Evolutionary conservation across 2,329 filamentous ascomycete genomes (phyloP).

Genomic region (Aspergillus texensis): DNA sequence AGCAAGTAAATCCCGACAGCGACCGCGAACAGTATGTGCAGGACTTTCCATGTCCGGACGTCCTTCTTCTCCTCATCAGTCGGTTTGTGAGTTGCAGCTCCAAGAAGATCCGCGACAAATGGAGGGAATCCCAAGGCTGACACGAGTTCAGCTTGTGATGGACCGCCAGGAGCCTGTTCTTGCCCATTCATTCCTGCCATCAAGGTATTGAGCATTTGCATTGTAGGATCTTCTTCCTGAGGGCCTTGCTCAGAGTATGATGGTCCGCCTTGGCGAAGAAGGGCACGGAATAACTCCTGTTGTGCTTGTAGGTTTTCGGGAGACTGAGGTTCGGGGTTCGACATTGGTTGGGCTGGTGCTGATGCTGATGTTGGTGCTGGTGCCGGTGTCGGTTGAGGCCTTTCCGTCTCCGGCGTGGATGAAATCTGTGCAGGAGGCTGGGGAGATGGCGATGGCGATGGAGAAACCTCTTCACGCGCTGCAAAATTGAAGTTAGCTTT

Average conservation of each 20-base stretch:
- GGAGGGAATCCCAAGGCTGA: slow-evolving; percentile 49
- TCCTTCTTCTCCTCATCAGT: slow-evolving; percentile 40
- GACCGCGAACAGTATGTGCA: slow-evolving; percentile 63
- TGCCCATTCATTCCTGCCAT: slow-evolving; percentile 34
- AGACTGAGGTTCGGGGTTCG: slow-evolving; percentile 27
- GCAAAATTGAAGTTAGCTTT: slow-evolving; percentile 4
- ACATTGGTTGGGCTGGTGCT: slow-evolving; percentile 9
- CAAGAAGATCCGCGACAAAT: slow-evolving; percentile 43
- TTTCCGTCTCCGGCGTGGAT: slow-evolving; percentile 7
- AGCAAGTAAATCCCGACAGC: slow-evolving; percentile 57
- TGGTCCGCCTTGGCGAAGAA: slow-evolving; percentile 37
- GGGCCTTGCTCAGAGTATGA: slow-evolving; percentile 24
- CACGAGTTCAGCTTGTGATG: slow-evolving; percentile 34
- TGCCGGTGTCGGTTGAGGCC: slow-evolving; percentile 18
- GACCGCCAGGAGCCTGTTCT: slow-evolving; percentile 24
- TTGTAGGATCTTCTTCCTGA: slow-evolving; percentile 37
- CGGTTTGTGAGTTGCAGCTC: slow-evolving; percentile 40
- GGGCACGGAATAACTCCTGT: slow-evolving; percentile 46
- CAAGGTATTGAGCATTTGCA: slow-evolving; percentile 41
- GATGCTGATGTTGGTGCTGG: slow-evolving; percentile 6
- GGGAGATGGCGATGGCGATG: slow-evolving; percentile 24
- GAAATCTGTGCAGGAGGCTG: slow-evolving; percentile 24
- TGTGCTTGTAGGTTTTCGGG: slow-evolving; percentile 41
- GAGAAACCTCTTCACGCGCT: slow-evolving; percentile 35
- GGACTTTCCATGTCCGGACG: slow-evolving; percentile 55